Base-by-base conservation (phyloP, 345 rosid species). In the Acer campestre region DNA sequence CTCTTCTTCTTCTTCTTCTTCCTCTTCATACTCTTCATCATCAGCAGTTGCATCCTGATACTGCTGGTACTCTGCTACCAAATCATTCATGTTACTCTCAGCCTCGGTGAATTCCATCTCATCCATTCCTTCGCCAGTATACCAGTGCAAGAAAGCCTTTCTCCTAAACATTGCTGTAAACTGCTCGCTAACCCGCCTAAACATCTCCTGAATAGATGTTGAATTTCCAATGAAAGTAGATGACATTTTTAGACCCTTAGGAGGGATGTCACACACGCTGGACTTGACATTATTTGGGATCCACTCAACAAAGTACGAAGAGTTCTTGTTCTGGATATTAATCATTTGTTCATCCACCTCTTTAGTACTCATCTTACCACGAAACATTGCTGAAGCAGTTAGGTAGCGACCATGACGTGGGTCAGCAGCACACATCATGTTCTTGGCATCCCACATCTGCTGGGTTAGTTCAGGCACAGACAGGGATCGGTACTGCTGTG, bases 381-480 rank as follows among this genome's bases (percentile, higher is more conserved):
- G 78, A 79, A 80, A 80, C 82, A 80, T 49, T 56, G 82, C 82
- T 1, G 82, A 80, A 25, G 82, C 82, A 63, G 82, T 80, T 46
- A 80, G 69, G 79, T 80, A 80, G n/a, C 82, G 82, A 13, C 82
- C 82, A 9, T 80, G 82, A n/a, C 82, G 82, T 23, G 82, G 82
- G 20, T 80, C 82, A 35, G 82, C 82, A n/a, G 82, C 82, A 40
- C 82, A 80, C 82, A 80, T 80, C 82, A 80, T 80, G 75, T 80
- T 80, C 65, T 80, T 80, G 18, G 82, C 74, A 67, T 80, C 82
- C 82, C 82, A 80, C 82, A 80, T 80, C 61, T 80, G 82, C 56
- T 80, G 82, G 8, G 82, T 80, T 61, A 80, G 66, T 75, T 80
- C 82, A 0, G 82, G 82, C 6, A 80, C 82, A 49, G 75, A 62